Evolutionary conservation across 768 basidiomycete genomes (phyloP), one percentile per base, ranked within the genome.

Genomic region (Trametes villosa): DNA sequence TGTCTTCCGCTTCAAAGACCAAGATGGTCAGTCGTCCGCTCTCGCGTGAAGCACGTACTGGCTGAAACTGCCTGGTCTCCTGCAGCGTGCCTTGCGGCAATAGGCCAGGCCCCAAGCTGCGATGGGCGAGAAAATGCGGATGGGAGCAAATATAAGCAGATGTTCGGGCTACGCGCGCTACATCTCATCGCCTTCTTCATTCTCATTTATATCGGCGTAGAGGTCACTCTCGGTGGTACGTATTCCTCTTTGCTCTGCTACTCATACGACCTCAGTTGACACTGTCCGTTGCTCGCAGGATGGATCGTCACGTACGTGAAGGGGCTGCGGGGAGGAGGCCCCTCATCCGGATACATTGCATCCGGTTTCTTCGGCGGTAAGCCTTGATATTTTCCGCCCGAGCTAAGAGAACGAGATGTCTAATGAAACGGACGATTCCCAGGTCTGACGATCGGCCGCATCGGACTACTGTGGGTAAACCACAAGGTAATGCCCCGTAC

Each of bases 1-100:
- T 2, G 83, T 90, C 4, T 94, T 95, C 74, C 80, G 84, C n/a
- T 73, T 89, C 50, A 86, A 85, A 68, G 79, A 72, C 0, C 89
- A 92, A 68, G 86, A 92, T 67, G 86, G 92, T 87, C 87, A 69
- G 87, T 41, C 20, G 24, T 49, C 12, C 24, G 47, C 1, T 18
- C 56, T 63, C 45, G 13, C 4, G 18, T 3, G 1, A 20, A 27
- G 18, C 18, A 5, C 11, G 9, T 29, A 18, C 7, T 22, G 13
- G n/a, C 27, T 27, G 6, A 30, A 13, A 12, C 33, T 29, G 24
- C 1, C 2, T 46, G 12, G 44, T 44, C 33, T 9, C 9, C 27
- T 18, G 33, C 38, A 89, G 88, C 84, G 56, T 85, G 83, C 64
- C 74, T 87, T 18, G 61, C 67, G 1, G 71, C 82, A 62, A 83